Evolutionary conservation across 257 asterid species (phyloP), one percentile per base, ranked within the genome.

Genomic region (Nicotiana attenuata): DNA sequence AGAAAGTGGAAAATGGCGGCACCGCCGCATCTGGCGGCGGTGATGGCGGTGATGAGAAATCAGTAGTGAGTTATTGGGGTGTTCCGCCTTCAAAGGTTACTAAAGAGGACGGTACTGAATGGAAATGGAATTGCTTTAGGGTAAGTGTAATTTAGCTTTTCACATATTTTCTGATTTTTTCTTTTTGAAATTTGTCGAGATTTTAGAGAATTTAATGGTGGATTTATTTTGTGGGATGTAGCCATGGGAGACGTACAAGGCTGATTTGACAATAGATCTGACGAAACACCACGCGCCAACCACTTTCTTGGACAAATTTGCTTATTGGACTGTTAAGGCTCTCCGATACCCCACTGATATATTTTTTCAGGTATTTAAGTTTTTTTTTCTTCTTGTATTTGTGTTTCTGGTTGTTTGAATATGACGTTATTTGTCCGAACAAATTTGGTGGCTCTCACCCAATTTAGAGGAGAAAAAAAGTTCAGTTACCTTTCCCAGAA

Each of bases 121-220:
- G 98, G 98, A 89, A 65, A 66, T 94, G 98, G 98, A 86, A 69
- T 78, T 85, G 93, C 83, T 94, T 94, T 26, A 89, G 88, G 93
- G 98, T 94, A 82, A 45, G 87, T 61, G 0, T 7, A 7, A 11
- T 75, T 13, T 15, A 80, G 19, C 11, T 65, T n/a, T 63, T 65
- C 20, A 35, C 29, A 8, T 47, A 35, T 1, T 20, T 47, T 31
- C 28, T 56, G 22, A 77, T 66, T 3, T 24, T 13, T 7, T 52
- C 2, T 3, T 52, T 3, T 53, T 53, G n/a, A 15, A 33, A 0
- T 11, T 13, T 59, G n/a, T 65, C 14, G 52, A 29, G 4, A 19
- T 16, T 4, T 65, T 65, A 13, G 75, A 14, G 8, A 11, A 45
- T 17, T 2, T 13, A 5, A 41, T 20, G 78, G 59, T 22, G 60